Evolutionary conservation across 352 stramenopile species (phyloP).

Genomic region (Phytophthora vignae): DNA sequence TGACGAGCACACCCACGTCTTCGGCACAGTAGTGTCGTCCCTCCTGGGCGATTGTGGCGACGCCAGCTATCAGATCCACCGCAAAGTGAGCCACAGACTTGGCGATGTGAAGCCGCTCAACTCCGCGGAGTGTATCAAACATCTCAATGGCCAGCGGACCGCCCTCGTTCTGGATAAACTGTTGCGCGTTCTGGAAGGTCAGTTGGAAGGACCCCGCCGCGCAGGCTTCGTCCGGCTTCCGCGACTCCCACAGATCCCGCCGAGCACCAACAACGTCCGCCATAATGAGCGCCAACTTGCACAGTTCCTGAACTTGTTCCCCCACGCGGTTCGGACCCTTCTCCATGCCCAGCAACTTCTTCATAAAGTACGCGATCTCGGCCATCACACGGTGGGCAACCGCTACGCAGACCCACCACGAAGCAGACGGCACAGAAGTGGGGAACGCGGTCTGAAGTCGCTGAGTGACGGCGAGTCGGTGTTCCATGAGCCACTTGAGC

Average conservation of each 20-base stretch:
- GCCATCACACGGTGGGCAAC: constrained; percentile 58
- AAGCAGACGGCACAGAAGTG: constrained; percentile 48
- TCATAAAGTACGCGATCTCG: constrained; percentile 67
- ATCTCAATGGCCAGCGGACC: constrained; percentile 60
- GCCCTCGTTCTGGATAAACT: constrained; percentile 72
- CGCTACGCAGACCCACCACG: constrained; percentile 68
- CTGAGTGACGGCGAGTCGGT: constrained; percentile 39
- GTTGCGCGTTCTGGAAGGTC: constrained; percentile 59
- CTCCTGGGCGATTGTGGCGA: constrained; percentile 55
- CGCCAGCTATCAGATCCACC: constrained; percentile 49
- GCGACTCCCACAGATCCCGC: constrained; percentile 54
- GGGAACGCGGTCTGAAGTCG: constrained; percentile 33
- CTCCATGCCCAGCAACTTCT: constrained; percentile 62
- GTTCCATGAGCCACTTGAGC: constrained; percentile 65
- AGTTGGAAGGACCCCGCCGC: constrained; percentile 58
- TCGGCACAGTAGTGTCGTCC: constrained; percentile 58
- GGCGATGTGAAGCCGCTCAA: constrained; percentile 58
- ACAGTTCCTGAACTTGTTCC: constrained; percentile 60
- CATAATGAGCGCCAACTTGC: constrained; percentile 64
- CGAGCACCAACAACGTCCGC: constrained; percentile 54
- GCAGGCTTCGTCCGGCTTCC: constrained; percentile 40
- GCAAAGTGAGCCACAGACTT: constrained; percentile 61
- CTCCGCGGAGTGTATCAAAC: constrained; percentile 55
- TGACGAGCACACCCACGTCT: constrained; percentile 48
- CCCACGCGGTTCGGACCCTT: constrained; percentile 39